A percentile compares a stretch with the other conserved stretches of the same genome.
Evolutionary conservation across 106 monocot genomes (phyloP).

Genomic region (Platanthera zijinensis): DNA sequence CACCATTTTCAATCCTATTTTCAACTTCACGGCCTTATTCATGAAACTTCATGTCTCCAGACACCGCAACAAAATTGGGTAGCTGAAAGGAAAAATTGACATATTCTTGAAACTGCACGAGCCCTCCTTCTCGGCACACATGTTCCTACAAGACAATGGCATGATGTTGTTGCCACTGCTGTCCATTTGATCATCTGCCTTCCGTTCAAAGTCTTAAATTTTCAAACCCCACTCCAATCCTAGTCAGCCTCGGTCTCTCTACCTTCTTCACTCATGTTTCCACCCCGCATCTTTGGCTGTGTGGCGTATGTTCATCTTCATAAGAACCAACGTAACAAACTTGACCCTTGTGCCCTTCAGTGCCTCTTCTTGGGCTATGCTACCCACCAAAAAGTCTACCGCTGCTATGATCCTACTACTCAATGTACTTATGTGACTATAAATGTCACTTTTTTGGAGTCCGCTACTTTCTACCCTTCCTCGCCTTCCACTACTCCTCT

Average conservation of each 20-base stretch:
- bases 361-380: neutral
- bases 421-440: neutral
- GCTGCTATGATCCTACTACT: neutral
- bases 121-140: neutral
- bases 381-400: neutral
- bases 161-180: neutral
- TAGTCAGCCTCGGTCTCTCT: neutral
- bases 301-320: too few relatives aligned
- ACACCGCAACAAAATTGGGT: neutral
- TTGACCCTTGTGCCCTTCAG: too few relatives aligned
- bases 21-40: neutral
- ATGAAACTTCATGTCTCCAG: neutral
- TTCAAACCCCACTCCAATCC: neutral
- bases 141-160: neutral
- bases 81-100: too few relatives aligned
- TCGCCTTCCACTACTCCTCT: neutral
- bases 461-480: neutral
- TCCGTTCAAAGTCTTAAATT: too few relatives aligned
- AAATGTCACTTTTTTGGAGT: neutral
- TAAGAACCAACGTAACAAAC: too few relatives aligned
- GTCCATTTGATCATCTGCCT: neutral
- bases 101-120: too few relatives aligned
- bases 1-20: neutral
- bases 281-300: too few relatives aligned
- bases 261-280: neutral